Conservation (phyloP, 2,329 filamentous ascomycete species). For the Fusarium sp. region DNA sequence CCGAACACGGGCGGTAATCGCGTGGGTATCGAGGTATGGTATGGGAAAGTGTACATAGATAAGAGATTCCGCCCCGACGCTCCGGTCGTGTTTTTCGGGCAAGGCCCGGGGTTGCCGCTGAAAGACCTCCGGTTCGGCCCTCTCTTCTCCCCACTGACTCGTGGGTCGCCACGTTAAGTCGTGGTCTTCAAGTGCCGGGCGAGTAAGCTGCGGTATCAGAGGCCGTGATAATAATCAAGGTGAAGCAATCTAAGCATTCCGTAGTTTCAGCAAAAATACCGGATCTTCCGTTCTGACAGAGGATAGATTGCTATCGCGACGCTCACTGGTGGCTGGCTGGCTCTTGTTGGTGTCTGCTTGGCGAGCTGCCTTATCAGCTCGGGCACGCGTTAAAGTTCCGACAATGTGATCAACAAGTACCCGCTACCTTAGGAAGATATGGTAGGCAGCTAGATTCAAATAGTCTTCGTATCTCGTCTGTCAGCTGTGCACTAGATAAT, state of each 20-base stretch:
- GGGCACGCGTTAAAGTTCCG: conserved; percentile 33
- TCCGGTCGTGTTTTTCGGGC: conserved; percentile 25
- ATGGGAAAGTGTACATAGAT: conserved; percentile 38
- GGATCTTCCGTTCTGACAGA: background rate
- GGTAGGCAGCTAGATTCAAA: conserved; percentile 6
- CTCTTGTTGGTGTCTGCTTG: conserved; percentile 1
- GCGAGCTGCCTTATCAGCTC: conserved; percentile 36
- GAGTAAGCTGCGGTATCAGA: background rate
- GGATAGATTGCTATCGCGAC: conserved; percentile 22
- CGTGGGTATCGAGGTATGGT: conserved; percentile 8
- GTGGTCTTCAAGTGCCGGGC: conserved; percentile 9
- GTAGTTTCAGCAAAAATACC: background rate
- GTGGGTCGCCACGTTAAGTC: conserved; percentile 14
- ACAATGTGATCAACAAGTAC: conserved; percentile 23
- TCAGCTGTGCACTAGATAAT: conserved; percentile 20
- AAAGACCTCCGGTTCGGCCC: conserved; percentile 37
- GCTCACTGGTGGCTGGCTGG: conserved; percentile 24
- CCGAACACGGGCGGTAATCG: conserved; percentile 27
- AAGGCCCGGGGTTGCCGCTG: conserved; percentile 35
- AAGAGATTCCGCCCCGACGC: conserved; percentile 37
- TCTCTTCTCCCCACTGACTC: conserved; percentile 33
- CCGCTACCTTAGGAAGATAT: conserved; percentile 19
- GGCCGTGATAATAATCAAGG: background rate
- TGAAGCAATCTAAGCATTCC: background rate
- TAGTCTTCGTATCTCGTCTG: conserved; percentile 23